These are phyloP conservation scores for Collybia nuda DNA, from an alignment of 768 basidiomycete species.

Conservation along the genomic window DNA sequence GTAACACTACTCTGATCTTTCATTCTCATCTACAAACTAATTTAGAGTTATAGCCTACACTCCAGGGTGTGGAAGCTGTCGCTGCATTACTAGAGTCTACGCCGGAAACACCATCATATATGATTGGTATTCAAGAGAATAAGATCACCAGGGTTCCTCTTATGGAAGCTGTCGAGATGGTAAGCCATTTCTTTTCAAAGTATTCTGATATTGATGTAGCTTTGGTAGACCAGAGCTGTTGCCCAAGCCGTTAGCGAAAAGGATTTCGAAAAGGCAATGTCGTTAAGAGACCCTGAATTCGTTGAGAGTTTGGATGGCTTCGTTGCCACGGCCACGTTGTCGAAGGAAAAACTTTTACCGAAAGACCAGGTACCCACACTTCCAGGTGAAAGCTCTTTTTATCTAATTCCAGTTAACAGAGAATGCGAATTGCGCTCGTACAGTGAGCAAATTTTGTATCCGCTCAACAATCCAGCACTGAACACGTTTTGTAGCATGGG, in stretches of 20 bases:
- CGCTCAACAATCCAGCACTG: too few relatives aligned
- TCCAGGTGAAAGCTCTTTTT: background rate
- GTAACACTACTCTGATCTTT: conserved; percentile 41
- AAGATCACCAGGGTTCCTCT: conserved; percentile 91
- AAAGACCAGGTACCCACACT: conserved; percentile 36
- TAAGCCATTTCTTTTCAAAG: conserved; percentile 24
- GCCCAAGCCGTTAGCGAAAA: conserved; percentile 77
- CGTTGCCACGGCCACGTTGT: conserved; percentile 64
- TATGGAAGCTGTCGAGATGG: conserved; percentile 91
- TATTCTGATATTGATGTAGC: background rate
- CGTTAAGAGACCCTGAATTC: conserved; percentile 90
- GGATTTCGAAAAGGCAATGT: conserved; percentile 87
- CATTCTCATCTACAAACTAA: background rate
- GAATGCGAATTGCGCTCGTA: conserved; percentile 79
- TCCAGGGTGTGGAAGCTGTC: conserved; percentile 96
- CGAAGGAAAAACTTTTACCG: conserved; percentile 53
- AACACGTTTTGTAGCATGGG: conserved; percentile 61
- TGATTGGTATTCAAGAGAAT: conserved; percentile 96
- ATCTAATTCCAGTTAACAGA: conserved; percentile 35
- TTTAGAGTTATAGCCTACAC: conserved; percentile 64
- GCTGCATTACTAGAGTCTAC: conserved; percentile 83
- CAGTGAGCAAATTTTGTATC: conserved; percentile 58
- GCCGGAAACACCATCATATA: conserved; percentile 91
- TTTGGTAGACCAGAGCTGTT: conserved; percentile 77
- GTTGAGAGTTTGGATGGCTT: conserved; percentile 87